Evolutionary conservation across 306 rosid genomes (phyloP).

Genomic region (Cyclanthera cordifolia): DNA sequence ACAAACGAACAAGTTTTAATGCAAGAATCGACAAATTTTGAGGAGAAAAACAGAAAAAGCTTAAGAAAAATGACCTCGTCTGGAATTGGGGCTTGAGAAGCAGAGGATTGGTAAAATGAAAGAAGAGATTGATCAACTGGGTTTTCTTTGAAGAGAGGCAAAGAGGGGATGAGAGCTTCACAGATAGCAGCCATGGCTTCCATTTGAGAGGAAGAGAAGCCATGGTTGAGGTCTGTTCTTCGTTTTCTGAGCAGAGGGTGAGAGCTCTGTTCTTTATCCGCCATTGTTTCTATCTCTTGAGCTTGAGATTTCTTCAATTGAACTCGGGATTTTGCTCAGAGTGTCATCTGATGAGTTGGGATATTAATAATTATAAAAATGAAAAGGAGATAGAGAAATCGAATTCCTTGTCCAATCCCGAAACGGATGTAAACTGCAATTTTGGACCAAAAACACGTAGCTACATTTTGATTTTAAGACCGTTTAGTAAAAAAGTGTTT

Average conservation of each 20-base stretch:
- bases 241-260: constrained; percentile 48
- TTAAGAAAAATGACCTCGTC: constrained; percentile 42
- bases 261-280: constrained; percentile 7
- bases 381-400: neutral
- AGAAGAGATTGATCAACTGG: constrained; percentile 21
- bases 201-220: constrained; percentile 48
- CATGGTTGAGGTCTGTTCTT: constrained; percentile 40
- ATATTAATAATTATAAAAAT: too few species aligned
- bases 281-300: constrained; percentile 11
- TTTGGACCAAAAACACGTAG: neutral
- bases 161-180: constrained; percentile 60
- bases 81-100: constrained; percentile 48
- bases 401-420: neutral
- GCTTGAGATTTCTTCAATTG: neutral
- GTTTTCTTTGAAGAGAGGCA: constrained; percentile 17
- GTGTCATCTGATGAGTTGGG: neutral
- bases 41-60: neutral
- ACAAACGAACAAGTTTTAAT: neutral
- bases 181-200: constrained; percentile 50
- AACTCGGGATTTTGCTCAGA: neutral
- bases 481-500: too few species aligned
- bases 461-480: too few species aligned
- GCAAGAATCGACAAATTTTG: neutral
- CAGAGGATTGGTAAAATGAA: constrained; percentile 40
- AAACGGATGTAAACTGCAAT: neutral